These are phyloP conservation scores for Stenogyne calaminthoides DNA, from an alignment of 305 asterid species.

Conservation along the genomic window DNA sequence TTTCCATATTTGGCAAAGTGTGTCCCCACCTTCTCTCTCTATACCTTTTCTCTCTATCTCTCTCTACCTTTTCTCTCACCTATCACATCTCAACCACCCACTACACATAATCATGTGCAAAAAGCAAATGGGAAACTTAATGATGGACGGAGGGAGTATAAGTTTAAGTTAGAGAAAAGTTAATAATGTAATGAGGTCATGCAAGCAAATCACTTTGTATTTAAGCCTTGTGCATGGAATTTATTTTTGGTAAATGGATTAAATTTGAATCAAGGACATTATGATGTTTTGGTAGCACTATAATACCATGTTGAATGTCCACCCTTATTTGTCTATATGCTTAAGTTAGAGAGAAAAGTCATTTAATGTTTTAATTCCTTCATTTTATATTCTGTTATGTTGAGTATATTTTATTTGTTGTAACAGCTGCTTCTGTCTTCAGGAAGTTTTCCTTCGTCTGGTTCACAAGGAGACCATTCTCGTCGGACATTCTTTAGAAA, in stretches of 20 bases:
- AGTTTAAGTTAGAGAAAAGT: background rate
- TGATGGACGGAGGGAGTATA: background rate
- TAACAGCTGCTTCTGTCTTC: constrained; percentile 39
- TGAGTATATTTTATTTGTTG: constrained; percentile 21
- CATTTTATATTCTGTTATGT: background rate
- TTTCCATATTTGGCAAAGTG: too few species aligned
- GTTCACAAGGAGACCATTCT: constrained; percentile 88
- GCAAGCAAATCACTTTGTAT: background rate
- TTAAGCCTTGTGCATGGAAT: background rate
- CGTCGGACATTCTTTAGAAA: constrained; percentile 93
- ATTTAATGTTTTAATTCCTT: background rate
- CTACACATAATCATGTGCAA: too few species aligned
- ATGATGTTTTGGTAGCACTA: background rate
- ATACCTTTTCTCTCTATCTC: too few species aligned
- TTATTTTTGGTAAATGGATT: constrained; percentile 1
- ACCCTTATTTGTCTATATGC: background rate
- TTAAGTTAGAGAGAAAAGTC: background rate
- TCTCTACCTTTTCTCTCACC: too few species aligned
- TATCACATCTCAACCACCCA: too few species aligned
- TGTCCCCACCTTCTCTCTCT: too few species aligned
- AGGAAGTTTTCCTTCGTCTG: constrained; percentile 75
- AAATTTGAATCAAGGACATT: background rate
- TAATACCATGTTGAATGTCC: background rate
- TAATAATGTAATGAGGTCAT: background rate
- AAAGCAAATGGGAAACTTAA: too few species aligned